Percentiles rank a stretch among this genome's conserved stretches.
phyloP scores from a whole-genome alignment of 306 rosid genomes.

The Arachis hypogaea region DNA sequence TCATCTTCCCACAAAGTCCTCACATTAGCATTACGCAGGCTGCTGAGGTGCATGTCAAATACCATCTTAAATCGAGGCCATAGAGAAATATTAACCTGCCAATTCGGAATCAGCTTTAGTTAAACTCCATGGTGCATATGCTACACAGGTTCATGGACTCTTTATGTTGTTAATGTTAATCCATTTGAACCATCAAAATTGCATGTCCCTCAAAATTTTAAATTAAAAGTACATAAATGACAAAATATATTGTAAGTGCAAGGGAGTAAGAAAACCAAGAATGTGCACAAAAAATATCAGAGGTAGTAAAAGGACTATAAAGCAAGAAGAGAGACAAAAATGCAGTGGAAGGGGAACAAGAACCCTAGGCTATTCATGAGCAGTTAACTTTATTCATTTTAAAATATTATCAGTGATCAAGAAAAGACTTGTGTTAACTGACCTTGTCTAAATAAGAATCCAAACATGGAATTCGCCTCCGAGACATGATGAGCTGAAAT shows the following conservation, averaged over 20 bases:
- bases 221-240: neutral
- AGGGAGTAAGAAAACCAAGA: too few species aligned
- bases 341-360: too few species aligned
- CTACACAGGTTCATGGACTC: neutral
- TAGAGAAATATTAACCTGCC: constrained; percentile 83
- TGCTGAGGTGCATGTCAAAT: constrained; percentile 93
- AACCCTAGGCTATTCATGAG: too few species aligned
- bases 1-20: constrained; percentile 96
- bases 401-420: constrained; percentile 10
- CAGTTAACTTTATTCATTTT: too few species aligned
- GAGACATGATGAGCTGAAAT: constrained; percentile 91
- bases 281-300: too few species aligned
- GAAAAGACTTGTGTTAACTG: constrained; percentile 29
- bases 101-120: constrained; percentile 35
- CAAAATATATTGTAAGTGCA: neutral
- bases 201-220: constrained; percentile 5
- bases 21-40: constrained; percentile 86
- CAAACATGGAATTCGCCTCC: constrained; percentile 93
- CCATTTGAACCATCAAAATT: neutral
- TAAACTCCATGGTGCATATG: neutral
- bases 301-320: too few species aligned
- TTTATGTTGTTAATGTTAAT: neutral
- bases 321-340: too few species aligned
- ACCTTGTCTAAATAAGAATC: constrained; percentile 98
- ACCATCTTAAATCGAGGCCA: constrained; percentile 99